phyloP scores from a whole-genome alignment of 805 yeast genomes.

The Lachancea sp. region DNA sequence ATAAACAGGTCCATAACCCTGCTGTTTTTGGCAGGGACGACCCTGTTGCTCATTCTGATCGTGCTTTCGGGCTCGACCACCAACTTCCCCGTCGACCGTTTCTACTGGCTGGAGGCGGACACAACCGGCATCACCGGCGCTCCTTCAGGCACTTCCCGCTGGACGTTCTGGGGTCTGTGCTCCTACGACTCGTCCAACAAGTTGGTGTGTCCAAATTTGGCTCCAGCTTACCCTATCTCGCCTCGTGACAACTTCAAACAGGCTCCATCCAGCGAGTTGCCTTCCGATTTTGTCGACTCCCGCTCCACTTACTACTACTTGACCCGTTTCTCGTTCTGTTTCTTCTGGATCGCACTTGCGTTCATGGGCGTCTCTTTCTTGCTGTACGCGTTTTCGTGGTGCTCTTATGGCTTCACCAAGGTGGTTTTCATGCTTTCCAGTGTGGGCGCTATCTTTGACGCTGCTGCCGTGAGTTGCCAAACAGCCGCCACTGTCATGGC shows the following conservation, averaged over 20 bases:
- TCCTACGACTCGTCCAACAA: slow-evolving; percentile 22
- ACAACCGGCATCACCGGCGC: slow-evolving; percentile 51
- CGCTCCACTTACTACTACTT: slow-evolving; percentile 57
- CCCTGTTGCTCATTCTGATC: slow-evolving; percentile 48
- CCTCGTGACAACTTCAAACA: slow-evolving; percentile 69
- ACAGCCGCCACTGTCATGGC: slow-evolving; percentile 79
- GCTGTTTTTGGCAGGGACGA: slow-evolving; percentile 35
- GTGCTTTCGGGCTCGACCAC: slow-evolving; percentile 59
- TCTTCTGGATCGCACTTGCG: slow-evolving; percentile 51
- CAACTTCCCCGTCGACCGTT: slow-evolving; percentile 52
- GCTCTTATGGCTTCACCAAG: slow-evolving; percentile 49
- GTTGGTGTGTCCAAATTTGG: slow-evolving; percentile 35
- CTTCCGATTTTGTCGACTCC: slow-evolving; percentile 45
- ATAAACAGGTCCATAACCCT: slow-evolving; percentile 18
- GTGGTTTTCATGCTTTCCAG: slow-evolving; percentile 46
- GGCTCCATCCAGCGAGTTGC: slow-evolving; percentile 37
- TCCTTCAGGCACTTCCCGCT: slow-evolving; percentile 44
- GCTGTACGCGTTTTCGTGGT: slow-evolving; percentile 47
- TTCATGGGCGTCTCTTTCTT: slow-evolving; percentile 60
- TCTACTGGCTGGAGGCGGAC: slow-evolving; percentile 68
- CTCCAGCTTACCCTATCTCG: slow-evolving; percentile 69
- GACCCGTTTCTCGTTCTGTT: slow-evolving; percentile 60
- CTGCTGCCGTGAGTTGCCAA: slow-evolving; percentile 60
- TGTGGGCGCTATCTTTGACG: slow-evolving; percentile 46
- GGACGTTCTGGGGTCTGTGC: slow-evolving; percentile 84